Evolutionary conservation across 345 rosid species (phyloP), one percentile per base, ranked within the genome.

Genomic region (Laguncularia racemosa): DNA sequence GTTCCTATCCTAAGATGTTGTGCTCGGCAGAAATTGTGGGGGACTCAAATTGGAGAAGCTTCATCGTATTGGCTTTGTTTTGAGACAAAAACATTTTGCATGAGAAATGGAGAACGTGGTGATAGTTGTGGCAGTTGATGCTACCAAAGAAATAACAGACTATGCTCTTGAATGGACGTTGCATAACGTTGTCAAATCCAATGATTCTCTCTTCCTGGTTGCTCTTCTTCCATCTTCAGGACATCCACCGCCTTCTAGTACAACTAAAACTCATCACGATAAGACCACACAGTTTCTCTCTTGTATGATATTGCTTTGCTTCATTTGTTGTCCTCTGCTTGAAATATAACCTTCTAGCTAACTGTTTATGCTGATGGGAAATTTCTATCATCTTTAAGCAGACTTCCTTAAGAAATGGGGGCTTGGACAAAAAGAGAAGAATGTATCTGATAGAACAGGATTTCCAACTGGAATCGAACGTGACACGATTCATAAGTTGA

Each of bases 111-210:
- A 62, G 11, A 56, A 65, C 3, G 69, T 61, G 61, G 71, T 73
- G 56, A 56, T 77, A 58, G 53, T 77, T 16, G 78, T 77, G 43
- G 78, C 71, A 7, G 64, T 73, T 17, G 78, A 77, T 60, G 73
- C 78, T 0, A 68, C 67, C 16, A 67, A 70, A 52, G 78, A 70
- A 50, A 73, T 70, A 45, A 61, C 71, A 2, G 71, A 64, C 50
- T 51, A 61, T 70, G 71, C 73, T 23, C 54, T 77, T 0, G 67
- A 70, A 50, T 77, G 81, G 81, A 68, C 73, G 0, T 76, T 64
- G 20, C 44, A 46, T 9, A 70, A 73, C 53, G 67, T 71, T 18
- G 45, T 50, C 46, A 67, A 55, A 58, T 14, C 67, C 15, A 43
- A 16, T 18, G 81, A 77, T 53, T 61, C 70, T 38, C 6, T 77